phyloP scores from a whole-genome alignment of 1,284 basidiomycete genomes.

The Mrakiaceae sp. region DNA sequence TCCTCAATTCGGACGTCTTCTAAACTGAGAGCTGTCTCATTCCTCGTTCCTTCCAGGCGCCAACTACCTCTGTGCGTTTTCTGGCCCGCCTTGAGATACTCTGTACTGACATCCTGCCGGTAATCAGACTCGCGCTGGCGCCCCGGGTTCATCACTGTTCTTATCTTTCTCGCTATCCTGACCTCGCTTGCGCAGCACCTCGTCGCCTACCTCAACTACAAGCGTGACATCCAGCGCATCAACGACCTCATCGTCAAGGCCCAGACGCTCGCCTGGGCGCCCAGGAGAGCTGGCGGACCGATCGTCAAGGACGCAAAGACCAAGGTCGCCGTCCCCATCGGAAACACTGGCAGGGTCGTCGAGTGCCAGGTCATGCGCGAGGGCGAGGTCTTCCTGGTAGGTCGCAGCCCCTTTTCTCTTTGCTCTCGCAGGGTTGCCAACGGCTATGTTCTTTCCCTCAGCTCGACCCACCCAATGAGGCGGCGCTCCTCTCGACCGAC shows the following conservation, averaged over 20 bases:
- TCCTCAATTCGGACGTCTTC: not conserved
- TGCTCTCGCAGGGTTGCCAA: not conserved
- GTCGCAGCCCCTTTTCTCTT: conserved; percentile 16
- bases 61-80: conserved; percentile 18
- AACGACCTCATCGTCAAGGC: conserved; percentile 54
- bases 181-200: conserved; percentile 68
- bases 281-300: not conserved
- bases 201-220: conserved; percentile 64
- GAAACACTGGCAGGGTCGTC: conserved; percentile 26
- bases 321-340: conserved; percentile 34
- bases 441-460: not conserved
- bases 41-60: conserved; percentile 19
- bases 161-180: conserved; percentile 59
- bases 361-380: conserved; percentile 32
- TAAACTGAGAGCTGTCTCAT: not conserved
- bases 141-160: conserved; percentile 68
- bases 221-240: conserved; percentile 56
- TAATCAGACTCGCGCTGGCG: conserved; percentile 64
- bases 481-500: conserved; percentile 26
- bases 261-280: conserved; percentile 49
- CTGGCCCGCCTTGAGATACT: too few relatives aligned
- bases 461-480: conserved; percentile 29
- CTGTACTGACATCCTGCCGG: too few relatives aligned
- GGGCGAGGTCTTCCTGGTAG: conserved; percentile 32
- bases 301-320: conserved; percentile 15